Evolutionary conservation across 2,329 filamentous ascomycete species (phyloP), one percentile per base, ranked within the genome.

Genomic region (Coniella lustricola): DNA sequence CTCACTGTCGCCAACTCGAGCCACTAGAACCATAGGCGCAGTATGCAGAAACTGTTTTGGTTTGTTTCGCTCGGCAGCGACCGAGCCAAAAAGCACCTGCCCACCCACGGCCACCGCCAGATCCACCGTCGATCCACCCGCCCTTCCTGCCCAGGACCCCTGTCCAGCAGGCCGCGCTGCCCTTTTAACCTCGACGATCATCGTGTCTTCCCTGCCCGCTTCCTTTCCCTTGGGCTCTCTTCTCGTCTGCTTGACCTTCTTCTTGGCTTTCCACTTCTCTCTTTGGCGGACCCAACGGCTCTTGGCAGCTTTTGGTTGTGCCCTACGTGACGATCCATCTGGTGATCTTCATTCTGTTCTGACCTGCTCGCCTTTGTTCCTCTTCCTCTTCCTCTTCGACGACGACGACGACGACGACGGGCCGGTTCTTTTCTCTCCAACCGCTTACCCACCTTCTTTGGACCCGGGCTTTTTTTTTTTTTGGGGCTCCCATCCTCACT

Each of bases 1-100:
- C n/a, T n/a, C n/a, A n/a, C n/a, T n/a, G n/a, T n/a, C n/a, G n/a
- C n/a, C n/a, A n/a, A n/a, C n/a, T n/a, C n/a, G n/a, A n/a, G n/a
- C n/a, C n/a, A n/a, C n/a, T n/a, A n/a, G n/a, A n/a, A 13, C 38
- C n/a, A n/a, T 31, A n/a, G 22, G 44, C 21, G 44, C 37, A 35
- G 44, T 31, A 38, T 51, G 44, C 38, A 43, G 17, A 25, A 22
- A 12, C 38, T 22, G 21, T 17, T 40, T 16, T 29, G 10, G 16
- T 14, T 25, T 32, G 8, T 16, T 18, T 32, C 8, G 35, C 47
- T 52, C 50, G 47, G 50, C 43, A 46, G 46, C 50, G 35, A 45
- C 47, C 50, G 50, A 50, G 50, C 38, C 37, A 46, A 36, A 40
- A 52, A 46, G n/a, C n/a, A n/a, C n/a, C n/a, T n/a, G n/a, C n/a